Evolutionary conservation across 805 yeast species (phyloP), one percentile per base, ranked within the genome.

Genomic region (Cyberlindnera bimundalis): DNA sequence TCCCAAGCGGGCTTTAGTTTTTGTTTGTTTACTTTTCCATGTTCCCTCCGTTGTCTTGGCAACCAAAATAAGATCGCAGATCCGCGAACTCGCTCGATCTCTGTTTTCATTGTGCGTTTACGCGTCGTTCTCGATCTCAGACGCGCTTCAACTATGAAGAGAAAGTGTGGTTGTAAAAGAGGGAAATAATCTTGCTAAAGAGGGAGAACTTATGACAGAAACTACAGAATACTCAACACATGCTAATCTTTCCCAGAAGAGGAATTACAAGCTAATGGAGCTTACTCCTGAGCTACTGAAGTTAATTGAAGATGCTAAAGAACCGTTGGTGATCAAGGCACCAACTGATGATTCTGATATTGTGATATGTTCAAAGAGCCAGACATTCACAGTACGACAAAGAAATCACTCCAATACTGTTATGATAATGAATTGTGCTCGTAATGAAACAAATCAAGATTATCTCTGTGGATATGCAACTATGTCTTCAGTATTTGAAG

Each of bases 391-490:
- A 33, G 52, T 89, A 14, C 70, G 87, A 38, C 90, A 84, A 53
- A 81, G 84, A 67, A 86, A 87, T 56, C 97, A 91, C 60, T 84
- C 96, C 7, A 89, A 91, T 59, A 75, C 91, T 5, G 80, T 85
- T n/a, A 58, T 88, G 50, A 46, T 89, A 17, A 56, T 77, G 57
- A 59, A 59, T 18, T 35, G 42, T 16, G 50, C 56, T 0, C 49
- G 43, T 11, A 59, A 53, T 6, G 56, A 61, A 1, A 54, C 33
- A 13, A n/a, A 19, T 14, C 39, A 66, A 1, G 46, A 48, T 12
- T 38, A 39, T 59, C 12, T 61, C 18, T 41, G 68, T 60, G 62
- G 70, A 41, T 52, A 62, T 51, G 41, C 63, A 12, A 50, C 53
- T 5, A 65, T 70, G 33, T 51, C 56, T 5, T 56, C 59, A 4